Conservation (phyloP, 805 yeast genomes). For the Metschnikowia continentalis region DNA sequence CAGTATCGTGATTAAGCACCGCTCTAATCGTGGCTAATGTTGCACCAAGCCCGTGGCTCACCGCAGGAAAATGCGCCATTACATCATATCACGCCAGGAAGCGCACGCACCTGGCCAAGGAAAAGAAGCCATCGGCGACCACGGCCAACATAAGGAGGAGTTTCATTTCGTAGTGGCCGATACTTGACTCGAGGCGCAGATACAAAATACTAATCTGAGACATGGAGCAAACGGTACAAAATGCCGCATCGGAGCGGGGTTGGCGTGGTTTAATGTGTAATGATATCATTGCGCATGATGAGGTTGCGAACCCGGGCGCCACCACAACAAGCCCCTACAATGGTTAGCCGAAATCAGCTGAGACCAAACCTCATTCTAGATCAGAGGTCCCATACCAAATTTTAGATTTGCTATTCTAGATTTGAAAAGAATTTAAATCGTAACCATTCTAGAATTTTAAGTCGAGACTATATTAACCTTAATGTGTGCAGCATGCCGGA, state of each 20-base stretch:
- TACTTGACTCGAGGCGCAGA: background rate
- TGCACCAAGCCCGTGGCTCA: background rate
- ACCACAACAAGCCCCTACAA: background rate
- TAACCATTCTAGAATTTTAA: too few relatives aligned
- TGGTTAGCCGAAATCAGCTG: background rate
- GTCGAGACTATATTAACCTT: too few relatives aligned
- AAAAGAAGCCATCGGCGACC: background rate
- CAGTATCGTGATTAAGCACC: background rate
- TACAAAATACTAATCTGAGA: background rate
- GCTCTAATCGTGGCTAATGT: background rate
- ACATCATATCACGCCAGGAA: background rate
- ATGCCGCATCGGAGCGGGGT: background rate
- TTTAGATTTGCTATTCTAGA: too few relatives aligned
- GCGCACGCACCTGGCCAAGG: background rate
- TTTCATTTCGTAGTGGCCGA: background rate
- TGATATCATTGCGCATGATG: conserved; percentile 1
- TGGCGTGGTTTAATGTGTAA: background rate
- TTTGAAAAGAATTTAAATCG: too few relatives aligned
- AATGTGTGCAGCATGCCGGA: too few relatives aligned
- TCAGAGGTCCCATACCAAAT: too few relatives aligned
- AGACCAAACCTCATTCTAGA: too few relatives aligned
- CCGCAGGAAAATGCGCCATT: background rate
- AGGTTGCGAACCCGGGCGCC: background rate
- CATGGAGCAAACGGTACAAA: background rate
- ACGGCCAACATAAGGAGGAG: too few relatives aligned